A percentile compares a stretch with the other conserved stretches of the same genome.
Evolutionary conservation across 1,139 yeast species (phyloP).

Genomic region (Casaregolazyma lundiana): DNA sequence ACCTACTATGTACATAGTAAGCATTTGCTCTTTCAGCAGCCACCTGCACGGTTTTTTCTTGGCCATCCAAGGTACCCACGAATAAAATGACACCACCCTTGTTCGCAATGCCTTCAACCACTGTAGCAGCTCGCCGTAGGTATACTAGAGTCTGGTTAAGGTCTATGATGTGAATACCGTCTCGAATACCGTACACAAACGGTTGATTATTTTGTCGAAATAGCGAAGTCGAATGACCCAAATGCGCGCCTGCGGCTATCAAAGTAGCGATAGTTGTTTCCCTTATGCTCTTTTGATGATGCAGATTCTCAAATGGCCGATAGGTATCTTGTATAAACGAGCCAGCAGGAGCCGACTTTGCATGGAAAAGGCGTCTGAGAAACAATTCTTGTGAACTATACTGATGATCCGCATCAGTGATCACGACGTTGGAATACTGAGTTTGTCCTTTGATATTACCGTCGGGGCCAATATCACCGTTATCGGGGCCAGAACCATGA

Average conservation of each 20-base stretch:
- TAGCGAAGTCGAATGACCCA: slow-evolving; percentile 79
- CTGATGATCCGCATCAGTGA: slow-evolving; percentile 39
- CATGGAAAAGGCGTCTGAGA: slow-evolving; percentile 61
- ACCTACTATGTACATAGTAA: slow-evolving; percentile 74
- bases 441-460: slow-evolving; percentile 26
- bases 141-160: slow-evolving; percentile 73
- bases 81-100: slow-evolving; percentile 81
- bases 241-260: slow-evolving; percentile 89
- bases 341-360: slow-evolving; percentile 56
- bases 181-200: slow-evolving; percentile 78
- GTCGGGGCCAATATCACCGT: slow-evolving; percentile 10
- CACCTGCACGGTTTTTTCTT: slow-evolving; percentile 64
- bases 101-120: slow-evolving; percentile 73
- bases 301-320: slow-evolving; percentile 62
- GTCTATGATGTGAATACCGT: slow-evolving; percentile 86
- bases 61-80: slow-evolving; percentile 81
- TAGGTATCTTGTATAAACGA: slow-evolving; percentile 58
- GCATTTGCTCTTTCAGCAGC: slow-evolving; percentile 80
- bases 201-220: slow-evolving; percentile 88
- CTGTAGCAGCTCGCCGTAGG: slow-evolving; percentile 74
- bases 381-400: slow-evolving; percentile 74
- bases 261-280: slow-evolving; percentile 63
- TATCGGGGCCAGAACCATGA: slow-evolving; percentile 5
- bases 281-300: slow-evolving; percentile 51
- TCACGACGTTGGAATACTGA: slow-evolving; percentile 38